Base-by-base conservation (phyloP, 805 yeast genomes). In the Sugiyamaella lignohabitans region DNA sequence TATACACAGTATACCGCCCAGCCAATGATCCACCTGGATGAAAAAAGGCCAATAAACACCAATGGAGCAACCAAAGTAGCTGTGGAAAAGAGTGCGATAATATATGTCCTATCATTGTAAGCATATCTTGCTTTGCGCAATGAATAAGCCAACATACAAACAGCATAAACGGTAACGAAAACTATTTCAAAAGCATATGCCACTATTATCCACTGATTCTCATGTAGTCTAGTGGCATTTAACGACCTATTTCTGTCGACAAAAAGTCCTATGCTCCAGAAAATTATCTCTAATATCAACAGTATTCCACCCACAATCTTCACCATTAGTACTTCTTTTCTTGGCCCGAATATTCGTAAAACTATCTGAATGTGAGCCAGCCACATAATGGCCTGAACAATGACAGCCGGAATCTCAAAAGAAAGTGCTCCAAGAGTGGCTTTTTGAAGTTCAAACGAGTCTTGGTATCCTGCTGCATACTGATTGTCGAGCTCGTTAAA, bases 321-420 rank as follows among this genome's bases (percentile, higher is more conserved):
- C n/a, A 67, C 58, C 11, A 48, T 52, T 54, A 58, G 43, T 64
- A 65, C 53, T 57, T 62, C 48, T 54, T 61, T 37, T 50, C 63
- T 55, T 54, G 68, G 41, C 54, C 59, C 64, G 50, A 68, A 73
- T 35, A 66, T 53, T n/a, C 68, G 45, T 22, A 71, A 51, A 14
- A 72, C 62, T 6, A 80, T 69, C 55, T 80, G 82, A 3, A 75
- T 56, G 71, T 79, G 79, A 1, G 81, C 79, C n/a, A 73, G 51
- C 65, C 72, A 72, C 4, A 74, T 66, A n/a, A 78, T 58, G 1
- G 73, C 43, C 48, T 69, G 71, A 6, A 73, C 59, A 3, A 82
- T 34, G 2, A 70, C 59, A 38, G 69, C 59, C 10, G 74, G 63
- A 3, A 74, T 59, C 20, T 71, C 60, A 49, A 67, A 71, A 11